Conservation (phyloP, 2,329 filamentous ascomycete species). For the Colletotrichum falcatum region DNA sequence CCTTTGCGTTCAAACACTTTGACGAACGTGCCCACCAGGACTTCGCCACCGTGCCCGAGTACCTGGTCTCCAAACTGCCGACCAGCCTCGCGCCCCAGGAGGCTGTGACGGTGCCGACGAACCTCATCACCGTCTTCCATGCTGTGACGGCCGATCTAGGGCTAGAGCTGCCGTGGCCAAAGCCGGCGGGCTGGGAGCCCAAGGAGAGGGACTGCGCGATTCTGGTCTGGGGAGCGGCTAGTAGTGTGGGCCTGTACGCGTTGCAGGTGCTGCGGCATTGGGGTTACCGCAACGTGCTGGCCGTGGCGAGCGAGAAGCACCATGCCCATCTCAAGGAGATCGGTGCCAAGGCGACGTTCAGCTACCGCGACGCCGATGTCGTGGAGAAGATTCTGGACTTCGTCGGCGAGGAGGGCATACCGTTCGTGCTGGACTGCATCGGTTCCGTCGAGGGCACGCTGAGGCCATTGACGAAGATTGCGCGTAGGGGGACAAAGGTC, state of each 20-base stretch:
- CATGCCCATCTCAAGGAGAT: constrained; percentile 56
- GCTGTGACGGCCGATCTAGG: constrained; percentile 61
- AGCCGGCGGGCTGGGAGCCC: constrained; percentile 54
- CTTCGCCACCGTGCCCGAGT: constrained; percentile 64
- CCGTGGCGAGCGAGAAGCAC: constrained; percentile 59
- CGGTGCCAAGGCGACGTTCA: constrained; percentile 60
- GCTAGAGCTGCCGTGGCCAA: constrained; percentile 68
- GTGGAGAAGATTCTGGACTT: constrained; percentile 51
- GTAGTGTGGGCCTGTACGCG: constrained; percentile 63
- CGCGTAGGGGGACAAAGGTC: constrained; percentile 61
- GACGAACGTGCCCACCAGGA: constrained; percentile 67
- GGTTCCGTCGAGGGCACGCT: constrained; percentile 61
- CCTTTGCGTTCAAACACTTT: constrained; percentile 62
- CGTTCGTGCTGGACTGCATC: constrained; percentile 68
- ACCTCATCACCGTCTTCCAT: constrained; percentile 71
- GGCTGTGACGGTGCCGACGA: constrained; percentile 67
- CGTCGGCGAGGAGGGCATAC: constrained; percentile 48
- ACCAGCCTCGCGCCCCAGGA: constrained; percentile 54
- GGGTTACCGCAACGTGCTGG: constrained; percentile 63
- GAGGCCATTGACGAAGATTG: constrained; percentile 62
- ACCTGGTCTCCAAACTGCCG: constrained; percentile 61
- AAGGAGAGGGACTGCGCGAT: constrained; percentile 53
- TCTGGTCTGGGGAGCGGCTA: constrained; percentile 65
- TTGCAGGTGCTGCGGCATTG: constrained; percentile 64
- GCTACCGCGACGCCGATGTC: constrained; percentile 57